Evolutionary conservation across 2,329 filamentous ascomycete species (phyloP), one percentile per base, ranked within the genome.

Genomic region (Sporothrix curviconia): DNA sequence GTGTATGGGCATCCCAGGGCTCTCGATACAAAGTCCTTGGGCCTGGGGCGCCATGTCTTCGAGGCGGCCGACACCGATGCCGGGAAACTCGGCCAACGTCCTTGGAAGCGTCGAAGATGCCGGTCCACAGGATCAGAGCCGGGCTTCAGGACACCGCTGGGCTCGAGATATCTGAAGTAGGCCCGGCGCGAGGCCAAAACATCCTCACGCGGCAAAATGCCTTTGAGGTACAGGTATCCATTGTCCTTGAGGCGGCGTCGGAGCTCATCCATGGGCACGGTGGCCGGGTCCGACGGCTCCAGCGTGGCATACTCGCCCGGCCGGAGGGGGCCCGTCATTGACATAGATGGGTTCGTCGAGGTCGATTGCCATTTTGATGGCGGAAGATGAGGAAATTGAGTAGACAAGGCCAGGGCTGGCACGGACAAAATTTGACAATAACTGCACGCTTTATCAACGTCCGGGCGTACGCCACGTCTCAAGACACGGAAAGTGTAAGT

Each of bases 141-240:
- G 0, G 78, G 76, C 59, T 80, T 77, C 1, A 86, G 69, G 36
- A 86, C 76, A 1, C 79, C 80, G 28, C 76, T 84, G 1, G 81
- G 75, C 1, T 75, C 70, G 5, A 85, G 69, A 43, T 76, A 76
- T 3, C 70, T 67, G 65, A 84, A 84, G 66, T 83, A 84, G 32
- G 72, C 67, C 56, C 75, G 69, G 1, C 81, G 75, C 8, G 77
- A 75, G 36, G 72, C 69, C 8, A 82, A 71, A 1, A 83, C 79
- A 55, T 83, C 78, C 2, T 71, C 66, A 3, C 76, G 75, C 0
- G 80, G 80, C 2, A 84, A 67, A 0, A 84, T 65, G 1, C 75
- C 74, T 61, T 83, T 83, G 2, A 84, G 56, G 55, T 80, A 79
- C 28, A 84, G 66, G 61, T 83, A 83, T 22, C 80, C 80, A 46